phyloP scores from a whole-genome alignment of 306 rosid species.

The Hippophae tibetana region DNA sequence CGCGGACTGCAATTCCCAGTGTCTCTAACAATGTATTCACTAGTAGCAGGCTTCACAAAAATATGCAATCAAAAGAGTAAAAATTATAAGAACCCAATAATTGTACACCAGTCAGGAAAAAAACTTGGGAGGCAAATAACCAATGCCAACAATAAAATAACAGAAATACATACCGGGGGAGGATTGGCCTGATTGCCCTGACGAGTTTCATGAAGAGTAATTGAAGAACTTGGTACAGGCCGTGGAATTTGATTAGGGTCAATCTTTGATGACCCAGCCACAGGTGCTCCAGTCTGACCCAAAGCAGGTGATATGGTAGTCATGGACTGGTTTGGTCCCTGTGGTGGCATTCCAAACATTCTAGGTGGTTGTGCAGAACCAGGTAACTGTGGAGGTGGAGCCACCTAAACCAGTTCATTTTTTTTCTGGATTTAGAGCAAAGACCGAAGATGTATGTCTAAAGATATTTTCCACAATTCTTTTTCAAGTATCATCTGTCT shows the following conservation, averaged over 20 bases:
- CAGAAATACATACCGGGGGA: slow-evolving; percentile 63
- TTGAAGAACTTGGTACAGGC: slow-evolving; percentile 75
- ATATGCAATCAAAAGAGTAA: slow-evolving; percentile 9
- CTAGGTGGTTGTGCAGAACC: slow-evolving; percentile 64
- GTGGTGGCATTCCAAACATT: slow-evolving; percentile 91
- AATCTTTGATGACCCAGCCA: slow-evolving; percentile 77
- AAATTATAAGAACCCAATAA: slow-evolving; percentile 16
- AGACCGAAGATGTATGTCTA: no score
- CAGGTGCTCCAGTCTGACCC: slow-evolving; percentile 85
- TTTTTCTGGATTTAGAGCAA: no score
- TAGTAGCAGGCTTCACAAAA: slow-evolving; percentile 79
- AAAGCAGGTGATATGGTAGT: slow-evolving; percentile 71
- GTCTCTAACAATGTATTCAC: slow-evolving; percentile 80
- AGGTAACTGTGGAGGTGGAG: slow-evolving; percentile 32
- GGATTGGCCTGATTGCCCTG: slow-evolving; percentile 82
- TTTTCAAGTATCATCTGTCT: no score
- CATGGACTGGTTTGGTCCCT: slow-evolving; percentile 74
- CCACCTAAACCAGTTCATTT: no score
- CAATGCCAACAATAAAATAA: background rate
- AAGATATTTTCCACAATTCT: no score
- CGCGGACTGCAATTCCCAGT: slow-evolving; percentile 98
- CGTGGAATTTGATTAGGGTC: slow-evolving; percentile 98
- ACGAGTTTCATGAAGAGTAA: slow-evolving; percentile 77
- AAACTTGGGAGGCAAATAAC: slow-evolving; percentile 3
- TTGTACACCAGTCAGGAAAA: slow-evolving; percentile 6